Conservation (phyloP, 2,329 filamentous ascomycete species). For the Chalaropsis thielavioides region DNA sequence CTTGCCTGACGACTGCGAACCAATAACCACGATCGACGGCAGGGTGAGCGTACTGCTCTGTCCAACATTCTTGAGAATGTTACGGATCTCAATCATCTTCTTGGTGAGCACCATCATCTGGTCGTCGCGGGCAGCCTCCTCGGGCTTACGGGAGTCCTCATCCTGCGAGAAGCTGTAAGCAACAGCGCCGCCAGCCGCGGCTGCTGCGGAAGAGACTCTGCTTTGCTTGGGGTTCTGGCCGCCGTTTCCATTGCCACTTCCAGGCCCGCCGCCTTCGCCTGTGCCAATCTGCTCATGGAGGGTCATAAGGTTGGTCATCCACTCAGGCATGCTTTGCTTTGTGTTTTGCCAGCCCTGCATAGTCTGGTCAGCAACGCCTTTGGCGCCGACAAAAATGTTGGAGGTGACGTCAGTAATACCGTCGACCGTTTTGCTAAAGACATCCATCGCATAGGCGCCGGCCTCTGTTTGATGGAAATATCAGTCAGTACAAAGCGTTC, state of each 20-base stretch:
- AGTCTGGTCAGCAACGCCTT: constrained; percentile 65
- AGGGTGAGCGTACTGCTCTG: constrained; percentile 79
- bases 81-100: constrained; percentile 99
- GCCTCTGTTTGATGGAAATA: constrained; percentile 27
- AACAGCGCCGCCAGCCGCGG: constrained; percentile 56
- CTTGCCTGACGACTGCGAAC: constrained; percentile 95
- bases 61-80: constrained; percentile 77
- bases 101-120: constrained; percentile 99
- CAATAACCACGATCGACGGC: constrained; percentile 97
- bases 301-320: constrained; percentile 61
- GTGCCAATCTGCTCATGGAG: constrained; percentile 45
- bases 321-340: constrained; percentile 59
- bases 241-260: constrained; percentile 36
- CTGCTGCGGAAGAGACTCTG: constrained; percentile 45
- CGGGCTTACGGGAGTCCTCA: constrained; percentile 49
- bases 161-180: constrained; percentile 58
- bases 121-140: constrained; percentile 68
- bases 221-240: constrained; percentile 43
- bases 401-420: constrained; percentile 54
- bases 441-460: constrained; percentile 40
- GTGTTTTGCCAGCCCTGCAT: constrained; percentile 68
- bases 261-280: constrained; percentile 37
- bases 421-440: constrained; percentile 61
- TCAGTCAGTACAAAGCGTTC: neutral
- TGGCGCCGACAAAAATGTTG: constrained; percentile 55